Conservation (phyloP, 352 stramenopile genomes). For the Phytopythium aichiense region DNA sequence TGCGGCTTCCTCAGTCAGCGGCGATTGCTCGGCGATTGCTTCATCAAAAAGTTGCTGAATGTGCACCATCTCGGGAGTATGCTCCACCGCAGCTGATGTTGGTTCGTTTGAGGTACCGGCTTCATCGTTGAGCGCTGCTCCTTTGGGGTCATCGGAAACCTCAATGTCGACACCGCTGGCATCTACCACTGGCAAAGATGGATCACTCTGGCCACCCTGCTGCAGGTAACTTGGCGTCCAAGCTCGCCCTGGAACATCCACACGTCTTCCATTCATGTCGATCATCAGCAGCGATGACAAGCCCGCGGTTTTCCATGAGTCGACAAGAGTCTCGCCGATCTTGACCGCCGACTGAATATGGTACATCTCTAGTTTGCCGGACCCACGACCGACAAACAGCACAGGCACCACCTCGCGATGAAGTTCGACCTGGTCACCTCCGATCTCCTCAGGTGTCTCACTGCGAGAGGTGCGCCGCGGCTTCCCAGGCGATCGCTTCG, state of each 20-base stretch:
- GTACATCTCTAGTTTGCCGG: conserved; percentile 70
- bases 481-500: conserved; percentile 7
- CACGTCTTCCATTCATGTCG: conserved; percentile 33
- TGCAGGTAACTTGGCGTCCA: conserved; percentile 13
- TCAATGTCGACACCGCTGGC: conserved; percentile 1
- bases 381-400: conserved; percentile 66
- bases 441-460: not conserved
- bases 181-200: conserved; percentile 4
- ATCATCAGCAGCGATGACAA: conserved; percentile 70
- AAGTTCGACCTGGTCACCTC: conserved; percentile 20
- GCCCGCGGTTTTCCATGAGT: conserved; percentile 29
- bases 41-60: conserved; percentile 29
- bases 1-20: not conserved
- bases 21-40: conserved; percentile 8
- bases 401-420: conserved; percentile 54
- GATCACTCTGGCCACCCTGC: not conserved
- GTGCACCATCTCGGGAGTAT: conserved; percentile 17
- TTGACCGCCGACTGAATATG: conserved; percentile 64
- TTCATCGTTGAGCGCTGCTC: not conserved
- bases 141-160: not conserved
- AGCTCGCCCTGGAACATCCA: conserved; percentile 34
- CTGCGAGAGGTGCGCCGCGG: not conserved
- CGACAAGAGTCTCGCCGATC: conserved; percentile 56
- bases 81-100: not conserved
- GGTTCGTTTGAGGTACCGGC: not conserved